Evolutionary conservation across 2,329 filamentous ascomycete species (phyloP), one percentile per base, ranked within the genome.

Genomic region (Fusarium dlaminii): DNA sequence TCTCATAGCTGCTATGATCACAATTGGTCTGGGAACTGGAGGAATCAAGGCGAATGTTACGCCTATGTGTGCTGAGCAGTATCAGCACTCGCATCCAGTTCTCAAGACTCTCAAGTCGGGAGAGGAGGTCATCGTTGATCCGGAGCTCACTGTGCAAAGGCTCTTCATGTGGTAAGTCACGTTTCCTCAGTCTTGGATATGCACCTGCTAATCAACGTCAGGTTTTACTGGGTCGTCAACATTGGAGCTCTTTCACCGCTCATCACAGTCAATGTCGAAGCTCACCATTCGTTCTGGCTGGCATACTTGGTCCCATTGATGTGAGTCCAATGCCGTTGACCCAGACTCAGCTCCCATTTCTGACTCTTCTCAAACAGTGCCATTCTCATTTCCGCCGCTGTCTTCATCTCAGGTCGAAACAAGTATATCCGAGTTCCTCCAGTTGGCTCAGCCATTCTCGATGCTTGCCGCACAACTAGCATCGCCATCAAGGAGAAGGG

Each of bases 171-270:
- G 62, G 62, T 65, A 27, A 8, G 37, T 32, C 5, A 1, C 1
- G 5, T 1, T 4, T 3, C 0, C 10, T 10, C 3, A 15, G 3
- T 6, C 1, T 8, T 1, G 1, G 1, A 14, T 5, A 9, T 11
- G 6, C 4, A 7, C 0, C 8, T 4, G 5, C 22, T 40, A 13
- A n/a, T 27, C 1, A 18, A 62, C 0, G 0, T 18, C 4, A 15
- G 62, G 62, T 65, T 65, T 10, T 65, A 64, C 4, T 65, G 62
- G 62, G 56, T 65, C 2, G 62, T 65, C 18, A 65, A 65, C 14
- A 51, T 65, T 8, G 62, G 62, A 32, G 62, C 62, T 6, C 22
- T 65, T 7, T 65, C 62, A 6, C 62, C 62, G 0, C 62, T 65
- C 6, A 65, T 65, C 11, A 65, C 56, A 5, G 62, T 65, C 22